Evolutionary conservation across 1,284 basidiomycete species (phyloP), one percentile per base, ranked within the genome.

Genomic region (Meripilus lineatus): DNA sequence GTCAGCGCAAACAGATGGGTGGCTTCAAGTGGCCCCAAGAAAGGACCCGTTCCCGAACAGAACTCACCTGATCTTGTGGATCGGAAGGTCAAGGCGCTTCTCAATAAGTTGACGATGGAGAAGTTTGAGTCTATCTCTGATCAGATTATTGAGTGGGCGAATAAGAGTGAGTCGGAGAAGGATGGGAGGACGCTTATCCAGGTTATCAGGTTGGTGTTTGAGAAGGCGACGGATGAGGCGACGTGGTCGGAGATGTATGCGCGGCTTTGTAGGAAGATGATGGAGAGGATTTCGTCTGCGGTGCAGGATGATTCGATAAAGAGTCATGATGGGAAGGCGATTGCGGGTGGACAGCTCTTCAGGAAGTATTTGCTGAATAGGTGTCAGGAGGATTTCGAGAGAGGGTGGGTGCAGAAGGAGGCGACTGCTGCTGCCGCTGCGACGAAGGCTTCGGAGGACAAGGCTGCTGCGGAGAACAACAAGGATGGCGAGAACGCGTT

Each of bases 181-280:
- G 92, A 98, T 61, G 94, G 93, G 3, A 80, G 89, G 50, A 96
- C 93, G 1, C 79, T 98, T 56, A 92, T 94, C 55, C 90, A 94
- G 58, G 94, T 97, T 61, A 97, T 96, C 68, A 84, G 86, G 53
- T 84, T 97, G 44, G 90, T 98, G 36, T 97, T 97, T 65, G 93
- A 98, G 66, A 95, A 95, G 75, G 93, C 93, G 3, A 58, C 55
- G 1, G 54, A 96, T 66, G 93, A 98, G 67, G 91, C 91, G 14
- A 82, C 85, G 28, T 96, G 90, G 87, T 93, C 89, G 8, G 89
- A 92, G 71, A 96, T 97, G 90, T 97, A 98, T 64, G 95, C 95
- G 22, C 83, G 88, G 40, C 73, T 99, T 37, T 97, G 93, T 63
- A 77, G 90, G 50, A 93, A 93, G 76, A 87, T 98, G 77, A 58